A percentile compares a stretch with the other conserved stretches of the same genome.
phyloP scores from a whole-genome alignment of 192 early-diverging fungal genomes.

The Entomortierella lignicola region DNA sequence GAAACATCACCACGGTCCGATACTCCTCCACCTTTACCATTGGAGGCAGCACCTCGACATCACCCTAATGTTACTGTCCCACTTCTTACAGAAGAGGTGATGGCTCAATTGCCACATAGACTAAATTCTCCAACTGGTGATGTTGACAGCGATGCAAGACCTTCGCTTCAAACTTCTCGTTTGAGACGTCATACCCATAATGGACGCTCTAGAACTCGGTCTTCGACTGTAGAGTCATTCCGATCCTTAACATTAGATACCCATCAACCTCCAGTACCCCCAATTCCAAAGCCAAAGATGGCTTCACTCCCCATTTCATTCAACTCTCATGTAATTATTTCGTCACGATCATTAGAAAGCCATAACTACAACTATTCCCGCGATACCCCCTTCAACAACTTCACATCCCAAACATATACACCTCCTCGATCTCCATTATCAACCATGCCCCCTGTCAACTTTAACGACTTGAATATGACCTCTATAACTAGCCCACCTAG shows the following conservation, averaged over 20 bases:
- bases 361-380: background rate
- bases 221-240: background rate
- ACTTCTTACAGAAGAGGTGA: constrained; percentile 16
- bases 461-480: background rate
- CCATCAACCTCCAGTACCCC: background rate
- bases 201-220: background rate
- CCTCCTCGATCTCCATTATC: constrained; percentile 20
- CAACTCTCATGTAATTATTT: background rate
- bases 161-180: background rate
- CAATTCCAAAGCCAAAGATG: background rate
- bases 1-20: background rate
- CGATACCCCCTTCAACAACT: background rate
- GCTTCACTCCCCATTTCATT: background rate
- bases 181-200: background rate
- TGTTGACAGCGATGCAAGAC: no score
- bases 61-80: constrained; percentile 21
- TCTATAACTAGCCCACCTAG: background rate
- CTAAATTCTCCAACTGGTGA: background rate
- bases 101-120: background rate
- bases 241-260: background rate
- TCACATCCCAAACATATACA: background rate
- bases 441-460: constrained; percentile 1
- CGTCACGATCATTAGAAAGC: background rate
- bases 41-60: constrained; percentile 34
- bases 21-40: constrained; percentile 31